Evolutionary conservation across 768 basidiomycete species (phyloP), one percentile per base, ranked within the genome.

Genomic region (Amanita thiersii): DNA sequence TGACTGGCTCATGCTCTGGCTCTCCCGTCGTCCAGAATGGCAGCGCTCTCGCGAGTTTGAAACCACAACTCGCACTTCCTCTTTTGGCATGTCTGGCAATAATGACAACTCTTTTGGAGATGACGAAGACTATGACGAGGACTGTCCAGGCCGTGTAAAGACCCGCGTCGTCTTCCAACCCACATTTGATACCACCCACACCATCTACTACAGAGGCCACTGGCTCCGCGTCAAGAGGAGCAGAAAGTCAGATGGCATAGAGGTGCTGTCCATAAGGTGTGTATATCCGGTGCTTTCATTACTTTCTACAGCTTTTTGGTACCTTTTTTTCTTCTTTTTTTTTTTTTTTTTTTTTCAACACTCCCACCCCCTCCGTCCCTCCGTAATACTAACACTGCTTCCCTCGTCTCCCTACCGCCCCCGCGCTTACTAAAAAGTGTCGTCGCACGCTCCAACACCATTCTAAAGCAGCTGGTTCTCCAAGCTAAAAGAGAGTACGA

Each of bases 1-100:
- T 51, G 86, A 90, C 62, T 90, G 86, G 86, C 72, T 90, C 39
- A 89, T 89, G 84, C 72, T 88, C 23, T 90, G 86, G 86, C 76
- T 90, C 37, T 85, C 85, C 31, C 79, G 85, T 39, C 73, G 84
- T 18, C 66, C 86, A 30, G 86, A 89, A 60, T 89, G 86, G 86
- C 86, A 89, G 54, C 81, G 86, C 28, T 87, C 86, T 5, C 77
- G 87, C 43, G 87, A 90, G 61, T 88, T 90, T 47, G 87, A 90
- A 63, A 88, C 86, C 0, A 90, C 87, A 12, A 89, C 86, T 9
- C 76, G 86, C 26, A 73, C 80, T 0, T 68, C 78, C 8, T 77
- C 76, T 2, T 75, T 81, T 2, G 76, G 79, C 17, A 69, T 74
- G 46, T 68, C 72, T 40, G 62, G 66, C 24, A 58, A 64, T 23